A percentile compares a stretch with the other conserved stretches of the same genome.
Conservation (phyloP, 148 eudicot species). For the Rhododendron vialii region DNA sequence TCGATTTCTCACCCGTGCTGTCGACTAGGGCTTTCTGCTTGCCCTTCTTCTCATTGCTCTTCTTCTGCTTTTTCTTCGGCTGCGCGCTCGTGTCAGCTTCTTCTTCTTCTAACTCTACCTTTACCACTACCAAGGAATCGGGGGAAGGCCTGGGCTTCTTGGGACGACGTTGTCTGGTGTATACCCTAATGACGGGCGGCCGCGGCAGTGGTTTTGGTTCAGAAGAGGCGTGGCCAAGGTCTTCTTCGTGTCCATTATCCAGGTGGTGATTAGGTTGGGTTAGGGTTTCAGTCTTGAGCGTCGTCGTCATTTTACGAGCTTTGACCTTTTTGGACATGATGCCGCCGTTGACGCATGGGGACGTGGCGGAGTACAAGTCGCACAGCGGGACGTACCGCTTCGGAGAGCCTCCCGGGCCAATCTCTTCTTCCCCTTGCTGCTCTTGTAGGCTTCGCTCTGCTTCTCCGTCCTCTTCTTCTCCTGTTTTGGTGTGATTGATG, state of each 20-base stretch:
- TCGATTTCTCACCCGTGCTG: conserved; percentile 17
- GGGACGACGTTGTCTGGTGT: conserved; percentile 28
- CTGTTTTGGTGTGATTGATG: not conserved
- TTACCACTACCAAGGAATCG: not conserved
- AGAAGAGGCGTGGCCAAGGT: not conserved
- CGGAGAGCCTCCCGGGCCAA: conserved; percentile 31
- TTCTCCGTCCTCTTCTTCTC: not conserved
- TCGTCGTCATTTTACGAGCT: conserved; percentile 26
- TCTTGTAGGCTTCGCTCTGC: not conserved
- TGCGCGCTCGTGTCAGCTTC: conserved; percentile 12
- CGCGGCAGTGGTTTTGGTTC: not conserved
- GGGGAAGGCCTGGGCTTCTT: not conserved
- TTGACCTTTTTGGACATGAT: conserved; percentile 55
- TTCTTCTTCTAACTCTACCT: conserved; percentile 11
- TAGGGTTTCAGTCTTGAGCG: not conserved
- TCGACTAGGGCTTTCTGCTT: conserved; percentile 32
- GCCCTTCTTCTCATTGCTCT: conserved; percentile 28
- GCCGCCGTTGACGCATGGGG: conserved; percentile 41
- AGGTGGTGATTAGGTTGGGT: not conserved
- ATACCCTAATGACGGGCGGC: conserved; percentile 23
- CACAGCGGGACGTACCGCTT: conserved; percentile 51
- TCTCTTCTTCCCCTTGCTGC: conserved; percentile 26
- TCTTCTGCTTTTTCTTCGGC: conserved; percentile 12
- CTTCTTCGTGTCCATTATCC: not conserved
- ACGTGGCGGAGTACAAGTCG: conserved; percentile 61